phyloP scores from a whole-genome alignment of 805 yeast genomes.

The Schwanniomyces yamadae region DNA sequence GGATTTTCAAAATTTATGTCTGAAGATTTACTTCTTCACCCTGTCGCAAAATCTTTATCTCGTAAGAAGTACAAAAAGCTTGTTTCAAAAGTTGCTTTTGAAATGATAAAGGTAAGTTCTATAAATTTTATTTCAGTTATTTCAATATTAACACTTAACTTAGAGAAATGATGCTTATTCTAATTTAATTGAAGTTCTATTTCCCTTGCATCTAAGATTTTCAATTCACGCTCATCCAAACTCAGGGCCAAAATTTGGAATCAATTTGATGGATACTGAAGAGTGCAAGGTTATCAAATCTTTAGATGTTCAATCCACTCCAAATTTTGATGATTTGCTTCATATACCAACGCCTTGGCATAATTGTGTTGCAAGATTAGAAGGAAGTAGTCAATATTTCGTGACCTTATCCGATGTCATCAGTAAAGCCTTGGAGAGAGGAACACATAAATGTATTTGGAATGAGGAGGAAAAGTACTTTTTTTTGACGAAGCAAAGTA shows the following conservation, averaged over 20 bases:
- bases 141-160: not conserved
- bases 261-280: conserved; percentile 41
- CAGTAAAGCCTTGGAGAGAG: conserved; percentile 14
- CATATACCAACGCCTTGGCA: conserved; percentile 73
- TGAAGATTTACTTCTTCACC: conserved; percentile 51
- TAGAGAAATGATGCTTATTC: conserved; percentile 62
- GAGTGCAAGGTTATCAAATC: conserved; percentile 47
- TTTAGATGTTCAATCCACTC: conserved; percentile 40
- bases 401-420: conserved; percentile 24
- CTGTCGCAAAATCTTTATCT: conserved; percentile 37
- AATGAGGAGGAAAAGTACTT: conserved; percentile 14
- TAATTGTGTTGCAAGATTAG: conserved; percentile 48
- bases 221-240: conserved; percentile 64
- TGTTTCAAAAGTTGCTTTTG: conserved; percentile 56
- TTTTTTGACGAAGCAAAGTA: conserved; percentile 3
- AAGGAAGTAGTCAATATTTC: conserved; percentile 26
- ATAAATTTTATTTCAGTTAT: not conserved
- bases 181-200: conserved; percentile 56
- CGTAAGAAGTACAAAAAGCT: conserved; percentile 50
- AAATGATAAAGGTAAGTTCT: conserved; percentile 48
- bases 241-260: conserved; percentile 59
- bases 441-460: conserved; percentile 24
- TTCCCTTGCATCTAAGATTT: conserved; percentile 58
- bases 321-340: conserved; percentile 49
- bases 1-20: conserved; percentile 61